phyloP scores from a whole-genome alignment of 1,284 basidiomycete species.

The Retiboletus flavoniger region DNA sequence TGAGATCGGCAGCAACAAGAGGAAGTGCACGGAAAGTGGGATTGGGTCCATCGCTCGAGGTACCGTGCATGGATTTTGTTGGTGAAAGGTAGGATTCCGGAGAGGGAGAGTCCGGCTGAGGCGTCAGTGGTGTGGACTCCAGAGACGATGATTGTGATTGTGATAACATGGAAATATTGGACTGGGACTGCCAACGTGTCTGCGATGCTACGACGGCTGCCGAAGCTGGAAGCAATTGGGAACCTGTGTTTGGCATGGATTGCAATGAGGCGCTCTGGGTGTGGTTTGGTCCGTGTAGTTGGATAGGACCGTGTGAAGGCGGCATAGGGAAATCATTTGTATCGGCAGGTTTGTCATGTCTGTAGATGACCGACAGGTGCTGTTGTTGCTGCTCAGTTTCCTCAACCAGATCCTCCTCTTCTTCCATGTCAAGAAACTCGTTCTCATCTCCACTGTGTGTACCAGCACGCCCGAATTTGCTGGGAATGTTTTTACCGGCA shows the following conservation, averaged over 20 bases:
- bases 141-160: constrained; percentile 30
- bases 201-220: constrained; percentile 16
- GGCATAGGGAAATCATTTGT: constrained; percentile 45
- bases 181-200: constrained; percentile 26
- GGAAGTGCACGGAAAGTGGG: constrained; percentile 65
- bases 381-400: constrained; percentile 28
- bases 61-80: constrained; percentile 13
- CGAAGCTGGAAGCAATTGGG: constrained; percentile 4
- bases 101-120: constrained; percentile 30
- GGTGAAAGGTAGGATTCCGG: constrained; percentile 34
- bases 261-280: constrained; percentile 13
- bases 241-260: constrained; percentile 5
- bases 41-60: constrained; percentile 15
- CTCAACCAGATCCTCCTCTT: constrained; percentile 40
- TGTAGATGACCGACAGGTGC: constrained; percentile 12
- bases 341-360: constrained; percentile 30
- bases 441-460: constrained; percentile 18
- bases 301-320: constrained; percentile 33
- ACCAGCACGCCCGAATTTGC: constrained; percentile 1
- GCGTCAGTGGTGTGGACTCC: constrained; percentile 20
- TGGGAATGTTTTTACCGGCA: constrained; percentile 2
- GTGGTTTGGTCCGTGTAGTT: constrained; percentile 11
- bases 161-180: constrained; percentile 24
- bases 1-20: constrained; percentile 65
- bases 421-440: constrained; percentile 62